A percentile compares a stretch with the other conserved stretches of the same genome.
These are phyloP conservation scores for Hyaloperonospora brassicae DNA, from an alignment of 352 stramenopile species.

Conservation along the genomic window DNA sequence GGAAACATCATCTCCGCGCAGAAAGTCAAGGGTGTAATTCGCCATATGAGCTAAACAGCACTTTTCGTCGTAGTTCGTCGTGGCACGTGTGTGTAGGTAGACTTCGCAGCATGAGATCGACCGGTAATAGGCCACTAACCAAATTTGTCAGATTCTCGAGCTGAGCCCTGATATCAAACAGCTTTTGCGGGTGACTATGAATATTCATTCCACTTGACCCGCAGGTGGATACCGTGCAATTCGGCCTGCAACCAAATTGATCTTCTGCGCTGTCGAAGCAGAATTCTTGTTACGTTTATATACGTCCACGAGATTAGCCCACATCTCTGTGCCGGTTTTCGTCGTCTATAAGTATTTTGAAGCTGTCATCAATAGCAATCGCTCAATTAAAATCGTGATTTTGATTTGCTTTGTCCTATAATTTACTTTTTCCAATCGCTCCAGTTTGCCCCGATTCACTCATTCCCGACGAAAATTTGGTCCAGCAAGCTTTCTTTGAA, in stretches of 20 bases:
- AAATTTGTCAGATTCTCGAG: neutral
- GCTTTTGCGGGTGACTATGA: neutral
- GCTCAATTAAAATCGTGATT: neutral
- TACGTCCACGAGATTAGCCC: neutral
- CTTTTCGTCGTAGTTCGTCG: neutral
- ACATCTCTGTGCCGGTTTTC: constrained; percentile 1
- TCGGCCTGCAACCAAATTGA: neutral
- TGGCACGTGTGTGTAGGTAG: neutral
- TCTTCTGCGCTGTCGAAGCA: neutral
- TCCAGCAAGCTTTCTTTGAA: too few relatives aligned
- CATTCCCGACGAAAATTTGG: too few relatives aligned
- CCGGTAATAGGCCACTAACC: neutral
- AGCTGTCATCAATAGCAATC: neutral
- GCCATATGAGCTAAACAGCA: constrained; percentile 3
- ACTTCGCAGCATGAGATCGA: constrained; percentile 1
- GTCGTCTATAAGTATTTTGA: neutral
- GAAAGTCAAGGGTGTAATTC: neutral
- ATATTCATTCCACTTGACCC: neutral
- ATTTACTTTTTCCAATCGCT: neutral
- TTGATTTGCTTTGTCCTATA: constrained; percentile 1
- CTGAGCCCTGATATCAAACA: neutral
- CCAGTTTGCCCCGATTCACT: neutral
- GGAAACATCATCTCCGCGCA: constrained; percentile 3
- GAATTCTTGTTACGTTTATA: constrained; percentile 1
- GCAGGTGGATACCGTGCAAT: neutral